Percentiles rank a stretch among this genome's conserved stretches.
Conservation (phyloP, 2,329 filamentous ascomycete genomes). For the Nemania sp. region DNA sequence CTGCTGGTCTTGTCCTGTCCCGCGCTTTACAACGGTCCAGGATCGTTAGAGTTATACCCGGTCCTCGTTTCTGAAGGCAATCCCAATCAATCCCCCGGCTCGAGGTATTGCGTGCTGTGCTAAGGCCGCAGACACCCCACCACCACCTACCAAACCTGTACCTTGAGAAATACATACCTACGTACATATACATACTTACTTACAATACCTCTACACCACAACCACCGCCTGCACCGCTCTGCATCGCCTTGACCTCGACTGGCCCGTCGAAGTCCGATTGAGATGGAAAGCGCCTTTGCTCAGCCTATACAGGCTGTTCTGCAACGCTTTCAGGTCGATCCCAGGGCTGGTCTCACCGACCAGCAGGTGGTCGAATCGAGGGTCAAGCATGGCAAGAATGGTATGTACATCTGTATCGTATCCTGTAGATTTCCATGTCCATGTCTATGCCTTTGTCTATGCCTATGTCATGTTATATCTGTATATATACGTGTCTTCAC, state of each 20-base stretch:
- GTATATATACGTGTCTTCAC: too few species aligned
- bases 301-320: conserved; percentile 63
- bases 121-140: conserved; percentile 30
- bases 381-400: conserved; percentile 67
- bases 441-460: too few species aligned
- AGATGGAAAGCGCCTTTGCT: conserved; percentile 68
- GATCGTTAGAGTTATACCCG: not conserved
- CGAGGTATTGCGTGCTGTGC: conserved; percentile 26
- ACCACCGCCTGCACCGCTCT: conserved; percentile 13
- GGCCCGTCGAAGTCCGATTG: conserved; percentile 14
- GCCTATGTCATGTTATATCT: too few species aligned
- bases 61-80: conserved; percentile 23
- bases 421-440: not conserved
- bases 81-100: conserved; percentile 19
- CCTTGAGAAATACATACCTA: not conserved
- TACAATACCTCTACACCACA: not conserved
- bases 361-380: conserved; percentile 61
- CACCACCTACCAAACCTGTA: too few species aligned
- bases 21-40: conserved; percentile 15
- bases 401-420: conserved; percentile 48
- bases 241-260: conserved; percentile 15
- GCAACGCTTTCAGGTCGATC: conserved; percentile 60
- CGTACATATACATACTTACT: too few species aligned
- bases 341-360: conserved; percentile 59
- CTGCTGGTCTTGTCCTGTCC: conserved; percentile 18